A percentile compares a stretch with the other conserved stretches of the same genome.
phyloP scores from a whole-genome alignment of 306 rosid species.

The Acacia crassicarpa region DNA sequence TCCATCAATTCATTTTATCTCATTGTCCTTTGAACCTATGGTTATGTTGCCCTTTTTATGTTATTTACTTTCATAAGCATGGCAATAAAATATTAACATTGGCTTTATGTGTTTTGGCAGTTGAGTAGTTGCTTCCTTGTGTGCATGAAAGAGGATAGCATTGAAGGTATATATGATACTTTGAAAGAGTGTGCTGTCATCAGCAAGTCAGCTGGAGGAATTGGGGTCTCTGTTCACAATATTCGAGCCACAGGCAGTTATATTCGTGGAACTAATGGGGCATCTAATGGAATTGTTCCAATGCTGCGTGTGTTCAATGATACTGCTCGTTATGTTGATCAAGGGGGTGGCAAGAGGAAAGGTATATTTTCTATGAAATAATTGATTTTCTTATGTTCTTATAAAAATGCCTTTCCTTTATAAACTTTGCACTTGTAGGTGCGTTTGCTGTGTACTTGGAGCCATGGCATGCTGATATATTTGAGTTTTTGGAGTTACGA shows the following conservation, averaged over 20 bases:
- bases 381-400: background rate
- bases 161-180: slow-evolving; percentile 91
- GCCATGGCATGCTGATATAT: slow-evolving; percentile 98
- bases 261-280: slow-evolving; percentile 95
- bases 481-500: slow-evolving; percentile 80
- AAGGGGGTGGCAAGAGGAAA: slow-evolving; percentile 99
- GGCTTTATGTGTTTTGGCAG: slow-evolving; percentile 51
- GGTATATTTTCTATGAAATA: slow-evolving; percentile 38
- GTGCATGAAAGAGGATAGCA: slow-evolving; percentile 93
- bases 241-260: slow-evolving; percentile 88
- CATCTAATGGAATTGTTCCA: slow-evolving; percentile 91
- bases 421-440: slow-evolving; percentile 50
- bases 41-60: background rate
- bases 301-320: slow-evolving; percentile 93
- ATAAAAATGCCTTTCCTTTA: background rate
- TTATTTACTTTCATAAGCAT: background rate
- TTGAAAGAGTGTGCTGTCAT: slow-evolving; percentile 97
- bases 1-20: background rate
- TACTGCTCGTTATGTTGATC: slow-evolving; percentile 98
- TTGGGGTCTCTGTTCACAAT: slow-evolving; percentile 88
- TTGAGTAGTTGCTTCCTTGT: slow-evolving; percentile 96
- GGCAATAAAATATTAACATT: background rate
- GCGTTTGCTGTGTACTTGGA: slow-evolving; percentile 96
- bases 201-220: slow-evolving; percentile 98
- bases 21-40: background rate